Conservation (phyloP, 352 stramenopile species). For the Phytophthora cactorum region DNA sequence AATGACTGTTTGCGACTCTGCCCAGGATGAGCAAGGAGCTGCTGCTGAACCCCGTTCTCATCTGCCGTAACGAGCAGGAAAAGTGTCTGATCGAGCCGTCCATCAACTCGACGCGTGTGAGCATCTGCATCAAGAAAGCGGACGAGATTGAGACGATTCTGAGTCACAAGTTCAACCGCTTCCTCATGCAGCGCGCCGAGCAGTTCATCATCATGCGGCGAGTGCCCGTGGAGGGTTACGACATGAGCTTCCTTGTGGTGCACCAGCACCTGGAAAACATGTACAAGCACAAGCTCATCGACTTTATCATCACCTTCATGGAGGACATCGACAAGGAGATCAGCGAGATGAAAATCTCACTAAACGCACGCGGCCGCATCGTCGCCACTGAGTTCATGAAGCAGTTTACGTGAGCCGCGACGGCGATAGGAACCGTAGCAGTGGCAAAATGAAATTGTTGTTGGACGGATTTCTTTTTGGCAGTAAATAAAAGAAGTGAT, state of each 20-base stretch:
- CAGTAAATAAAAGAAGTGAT: slow-evolving; percentile 32
- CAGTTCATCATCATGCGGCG: slow-evolving; percentile 96
- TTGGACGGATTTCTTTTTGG: background rate
- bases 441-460: slow-evolving; percentile 1
- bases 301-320: slow-evolving; percentile 99
- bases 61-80: slow-evolving; percentile 94
- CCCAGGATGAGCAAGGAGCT: slow-evolving; percentile 91
- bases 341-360: slow-evolving; percentile 97
- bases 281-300: slow-evolving; percentile 97
- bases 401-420: slow-evolving; percentile 77
- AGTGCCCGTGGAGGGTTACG: slow-evolving; percentile 92
- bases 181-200: slow-evolving; percentile 96
- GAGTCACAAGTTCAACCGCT: slow-evolving; percentile 95
- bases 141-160: slow-evolving; percentile 95
- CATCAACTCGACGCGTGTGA: slow-evolving; percentile 96
- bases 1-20: slow-evolving; percentile 5
- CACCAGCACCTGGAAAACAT: slow-evolving; percentile 95
- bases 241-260: slow-evolving; percentile 96
- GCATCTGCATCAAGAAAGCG: slow-evolving; percentile 96
- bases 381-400: slow-evolving; percentile 96
- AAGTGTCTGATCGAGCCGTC: slow-evolving; percentile 94
- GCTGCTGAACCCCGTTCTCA: slow-evolving; percentile 94
- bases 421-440: background rate
- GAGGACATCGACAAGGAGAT: slow-evolving; percentile 98
- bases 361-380: slow-evolving; percentile 93